Conservation (phyloP, 768 basidiomycete genomes). For the Xerocomus potaroensis region DNA sequence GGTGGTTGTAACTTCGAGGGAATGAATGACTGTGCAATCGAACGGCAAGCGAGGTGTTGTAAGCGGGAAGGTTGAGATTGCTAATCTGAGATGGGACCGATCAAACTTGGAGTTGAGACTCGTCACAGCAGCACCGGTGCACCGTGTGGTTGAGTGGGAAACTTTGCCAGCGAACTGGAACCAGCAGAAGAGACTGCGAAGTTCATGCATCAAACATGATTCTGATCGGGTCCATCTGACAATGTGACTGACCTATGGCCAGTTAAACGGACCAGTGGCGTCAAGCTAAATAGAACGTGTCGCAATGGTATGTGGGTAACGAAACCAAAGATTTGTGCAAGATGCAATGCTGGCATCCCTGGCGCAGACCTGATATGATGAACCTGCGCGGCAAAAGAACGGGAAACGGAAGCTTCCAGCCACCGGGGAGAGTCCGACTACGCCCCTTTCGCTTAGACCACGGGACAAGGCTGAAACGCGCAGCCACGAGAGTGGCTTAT, state of each 20-base stretch:
- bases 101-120: neutral
- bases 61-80: no score
- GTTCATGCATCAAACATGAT: slow-evolving; percentile 1
- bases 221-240: neutral
- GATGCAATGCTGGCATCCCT: neutral
- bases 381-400: slow-evolving; percentile 13
- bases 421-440: slow-evolving; percentile 11
- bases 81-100: neutral
- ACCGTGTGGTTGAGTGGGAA: no score
- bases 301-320: neutral
- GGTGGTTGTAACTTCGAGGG: neutral
- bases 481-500: neutral
- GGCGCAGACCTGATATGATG: neutral
- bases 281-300: neutral
- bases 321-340: neutral
- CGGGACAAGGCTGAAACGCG: neutral
- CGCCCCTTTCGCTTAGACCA: slow-evolving; percentile 10
- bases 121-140: no score
- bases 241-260: slow-evolving; percentile 8
- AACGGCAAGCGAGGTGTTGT: no score
- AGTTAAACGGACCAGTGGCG: slow-evolving; percentile 2
- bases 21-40: no score
- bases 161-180: neutral
- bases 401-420: slow-evolving; percentile 19
- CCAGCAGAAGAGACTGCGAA: neutral